Evolutionary conservation across 2,329 filamentous ascomycete genomes (phyloP).

Genomic region (Apiospora marii): DNA sequence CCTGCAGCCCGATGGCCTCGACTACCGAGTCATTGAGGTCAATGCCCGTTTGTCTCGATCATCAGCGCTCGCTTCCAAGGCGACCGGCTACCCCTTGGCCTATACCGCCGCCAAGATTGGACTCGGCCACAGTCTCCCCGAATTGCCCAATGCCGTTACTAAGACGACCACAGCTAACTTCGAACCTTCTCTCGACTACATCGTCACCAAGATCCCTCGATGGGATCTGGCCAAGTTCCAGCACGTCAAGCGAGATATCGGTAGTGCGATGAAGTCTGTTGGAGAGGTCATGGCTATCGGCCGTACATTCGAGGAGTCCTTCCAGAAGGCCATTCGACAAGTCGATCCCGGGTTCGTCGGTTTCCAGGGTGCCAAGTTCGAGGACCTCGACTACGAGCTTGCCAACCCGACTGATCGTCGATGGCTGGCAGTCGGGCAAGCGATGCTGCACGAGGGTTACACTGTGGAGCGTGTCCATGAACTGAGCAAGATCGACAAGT

Average conservation of each 20-base stretch:
- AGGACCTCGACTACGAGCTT: slow-evolving; percentile 88
- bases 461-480: slow-evolving; percentile 91
- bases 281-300: slow-evolving; percentile 99
- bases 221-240: slow-evolving; percentile 99
- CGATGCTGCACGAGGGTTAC: slow-evolving; percentile 97
- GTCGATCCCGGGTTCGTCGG: slow-evolving; percentile 92
- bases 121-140: slow-evolving; percentile 91
- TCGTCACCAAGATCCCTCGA: slow-evolving; percentile 97
- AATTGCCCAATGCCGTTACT: slow-evolving; percentile 96
- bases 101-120: slow-evolving; percentile 99
- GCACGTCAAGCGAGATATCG: slow-evolving; percentile 96
- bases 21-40: slow-evolving; percentile 99
- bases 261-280: slow-evolving; percentile 98
- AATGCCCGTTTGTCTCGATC: slow-evolving; percentile 98
- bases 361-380: slow-evolving; percentile 95
- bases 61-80: slow-evolving; percentile 95
- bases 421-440: slow-evolving; percentile 97
- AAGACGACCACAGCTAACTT: slow-evolving; percentile 99
- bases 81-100: slow-evolving; percentile 94
- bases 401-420: slow-evolving; percentile 94
- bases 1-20: slow-evolving; percentile 92
- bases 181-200: slow-evolving; percentile 95
- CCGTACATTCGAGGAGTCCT: slow-evolving; percentile 97
- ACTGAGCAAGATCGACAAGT: slow-evolving; percentile 98
- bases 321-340: slow-evolving; percentile 98